A percentile compares a stretch with the other conserved stretches of the same genome.
Conservation (phyloP, 192 early-diverging fungal species). For the Kickxella alabastrina region DNA sequence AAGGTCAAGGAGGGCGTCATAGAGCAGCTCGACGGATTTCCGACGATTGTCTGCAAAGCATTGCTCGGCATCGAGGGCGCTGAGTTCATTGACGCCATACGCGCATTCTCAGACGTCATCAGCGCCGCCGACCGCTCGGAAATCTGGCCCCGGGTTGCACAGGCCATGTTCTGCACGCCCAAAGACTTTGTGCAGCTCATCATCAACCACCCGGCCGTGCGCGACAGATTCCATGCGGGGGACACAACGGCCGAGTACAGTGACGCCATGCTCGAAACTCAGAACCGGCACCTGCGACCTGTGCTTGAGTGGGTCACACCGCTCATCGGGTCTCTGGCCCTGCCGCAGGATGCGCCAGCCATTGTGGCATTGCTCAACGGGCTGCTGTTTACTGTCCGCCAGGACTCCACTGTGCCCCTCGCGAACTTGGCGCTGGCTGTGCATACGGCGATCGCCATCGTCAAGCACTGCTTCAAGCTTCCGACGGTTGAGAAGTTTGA, state of each 20-base stretch:
- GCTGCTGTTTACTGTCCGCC: conserved; percentile 21
- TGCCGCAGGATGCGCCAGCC: conserved; percentile 20
- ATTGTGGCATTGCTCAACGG: conserved; percentile 20
- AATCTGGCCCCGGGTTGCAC: conserved; percentile 22
- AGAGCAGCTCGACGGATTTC: conserved; percentile 13
- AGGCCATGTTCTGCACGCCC: neutral
- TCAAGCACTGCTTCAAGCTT: conserved; percentile 35
- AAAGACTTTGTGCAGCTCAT: conserved; percentile 15
- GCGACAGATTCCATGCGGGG: conserved; percentile 1
- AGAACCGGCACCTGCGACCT: conserved; percentile 22
- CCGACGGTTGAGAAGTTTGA: conserved; percentile 16
- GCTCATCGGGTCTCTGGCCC: conserved; percentile 32
- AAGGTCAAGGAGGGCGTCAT: conserved; percentile 17
- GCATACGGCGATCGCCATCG: conserved; percentile 33
- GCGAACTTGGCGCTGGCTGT: conserved; percentile 15
- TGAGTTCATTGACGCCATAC: conserved; percentile 35
- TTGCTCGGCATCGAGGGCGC: conserved; percentile 8
- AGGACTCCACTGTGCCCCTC: conserved; percentile 9
- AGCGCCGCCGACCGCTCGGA: conserved; percentile 4
- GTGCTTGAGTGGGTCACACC: conserved; percentile 45
- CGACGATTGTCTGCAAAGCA: conserved; percentile 15
- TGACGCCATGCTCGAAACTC: conserved; percentile 8
- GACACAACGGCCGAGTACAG: neutral
- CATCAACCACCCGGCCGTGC: conserved; percentile 10
- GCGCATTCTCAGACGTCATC: conserved; percentile 26